These are phyloP conservation scores for Alternaria postmessia DNA, from an alignment of 2,329 filamentous ascomycete species.

Conservation along the genomic window DNA sequence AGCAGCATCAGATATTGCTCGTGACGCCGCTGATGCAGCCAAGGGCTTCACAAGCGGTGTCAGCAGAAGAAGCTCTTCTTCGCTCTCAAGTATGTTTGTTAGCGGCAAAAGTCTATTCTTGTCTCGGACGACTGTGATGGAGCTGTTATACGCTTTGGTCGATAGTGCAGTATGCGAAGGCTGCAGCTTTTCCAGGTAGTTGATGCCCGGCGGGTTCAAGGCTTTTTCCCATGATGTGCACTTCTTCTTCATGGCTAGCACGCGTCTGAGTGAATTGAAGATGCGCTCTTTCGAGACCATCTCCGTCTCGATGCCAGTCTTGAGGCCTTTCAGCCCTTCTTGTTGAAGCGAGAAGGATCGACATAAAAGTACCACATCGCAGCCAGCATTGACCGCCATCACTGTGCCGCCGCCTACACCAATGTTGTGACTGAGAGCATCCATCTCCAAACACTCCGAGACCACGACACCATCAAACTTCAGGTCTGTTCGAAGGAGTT, in stretches of 20 bases:
- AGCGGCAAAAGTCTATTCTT: constrained; percentile 85
- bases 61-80: constrained; percentile 87
- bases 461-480: constrained; percentile 92
- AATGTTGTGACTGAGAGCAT: constrained; percentile 92
- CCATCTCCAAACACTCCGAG: constrained; percentile 96
- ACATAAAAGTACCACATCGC: constrained; percentile 88
- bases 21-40: constrained; percentile 86
- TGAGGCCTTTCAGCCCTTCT: constrained; percentile 89
- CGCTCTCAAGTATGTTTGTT: constrained; percentile 79
- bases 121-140: constrained; percentile 91
- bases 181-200: constrained; percentile 80
- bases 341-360: constrained; percentile 87
- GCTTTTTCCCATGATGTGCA: constrained; percentile 93
- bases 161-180: constrained; percentile 83
- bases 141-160: constrained; percentile 85
- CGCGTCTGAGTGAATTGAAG: constrained; percentile 78
- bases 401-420: constrained; percentile 97
- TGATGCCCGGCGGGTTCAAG: constrained; percentile 82
- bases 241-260: constrained; percentile 80
- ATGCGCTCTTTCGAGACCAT: constrained; percentile 85
- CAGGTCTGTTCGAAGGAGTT: constrained; percentile 84
- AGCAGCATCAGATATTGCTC: constrained; percentile 70
- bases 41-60: constrained; percentile 91
- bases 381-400: constrained; percentile 96
- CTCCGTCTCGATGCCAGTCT: constrained; percentile 86